Conservation (phyloP, 495 filamentous ascomycete species). For the Choiromyces venosus region DNA sequence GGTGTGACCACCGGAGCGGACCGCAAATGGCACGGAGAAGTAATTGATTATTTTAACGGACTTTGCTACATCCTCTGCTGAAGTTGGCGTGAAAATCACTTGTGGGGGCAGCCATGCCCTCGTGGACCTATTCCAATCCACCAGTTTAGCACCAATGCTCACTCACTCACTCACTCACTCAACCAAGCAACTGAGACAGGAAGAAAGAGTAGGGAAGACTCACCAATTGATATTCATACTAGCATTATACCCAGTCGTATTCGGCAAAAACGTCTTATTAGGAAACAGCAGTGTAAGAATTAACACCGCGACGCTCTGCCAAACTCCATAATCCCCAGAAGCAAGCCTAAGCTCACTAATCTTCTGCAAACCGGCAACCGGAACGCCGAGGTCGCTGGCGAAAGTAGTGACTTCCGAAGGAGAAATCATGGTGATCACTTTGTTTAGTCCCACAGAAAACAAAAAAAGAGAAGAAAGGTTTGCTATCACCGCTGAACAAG, state of each 20-base stretch:
- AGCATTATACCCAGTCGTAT: not conserved
- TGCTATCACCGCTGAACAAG: not conserved
- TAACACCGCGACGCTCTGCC: not conserved
- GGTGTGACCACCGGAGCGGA: slow-evolving; percentile 49
- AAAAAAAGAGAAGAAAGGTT: not conserved
- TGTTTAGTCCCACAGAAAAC: not conserved
- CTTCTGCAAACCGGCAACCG: not conserved
- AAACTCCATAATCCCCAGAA: not conserved
- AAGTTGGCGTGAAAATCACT: slow-evolving; percentile 34
- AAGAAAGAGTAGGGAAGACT: not conserved
- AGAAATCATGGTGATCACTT: not conserved
- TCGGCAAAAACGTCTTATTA: not conserved
- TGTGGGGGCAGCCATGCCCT: slow-evolving; percentile 36
- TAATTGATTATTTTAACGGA: slow-evolving; percentile 31
- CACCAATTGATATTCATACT: not conserved
- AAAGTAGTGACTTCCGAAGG: not conserved
- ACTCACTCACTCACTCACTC: not conserved
- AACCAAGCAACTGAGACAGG: not conserved
- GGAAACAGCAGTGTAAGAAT: not conserved
- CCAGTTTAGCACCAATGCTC: not conserved
- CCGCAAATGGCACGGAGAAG: slow-evolving; percentile 46
- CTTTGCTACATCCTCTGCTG: slow-evolving; percentile 24
- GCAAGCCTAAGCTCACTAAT: not conserved
- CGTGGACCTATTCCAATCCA: slow-evolving; percentile 25
- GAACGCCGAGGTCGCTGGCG: not conserved